phyloP scores from a whole-genome alignment of 768 basidiomycete genomes.

The Mycena vitilis region DNA sequence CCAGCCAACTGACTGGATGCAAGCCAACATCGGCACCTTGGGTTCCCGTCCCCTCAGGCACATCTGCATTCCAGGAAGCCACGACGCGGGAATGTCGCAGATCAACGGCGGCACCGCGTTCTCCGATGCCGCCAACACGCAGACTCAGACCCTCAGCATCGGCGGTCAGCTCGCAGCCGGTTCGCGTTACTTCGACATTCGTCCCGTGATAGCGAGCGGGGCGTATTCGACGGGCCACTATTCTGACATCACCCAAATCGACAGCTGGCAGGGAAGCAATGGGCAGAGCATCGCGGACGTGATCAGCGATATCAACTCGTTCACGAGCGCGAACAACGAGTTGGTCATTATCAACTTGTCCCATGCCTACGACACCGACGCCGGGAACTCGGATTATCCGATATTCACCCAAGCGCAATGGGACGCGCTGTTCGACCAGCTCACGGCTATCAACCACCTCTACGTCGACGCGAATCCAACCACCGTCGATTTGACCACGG shows the following conservation, averaged over 20 bases:
- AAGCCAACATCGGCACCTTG: slow-evolving; percentile 24
- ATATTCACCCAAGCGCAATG: slow-evolving; percentile 27
- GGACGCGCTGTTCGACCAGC: slow-evolving; percentile 16
- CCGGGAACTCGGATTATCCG: slow-evolving; percentile 18
- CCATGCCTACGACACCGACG: slow-evolving; percentile 27
- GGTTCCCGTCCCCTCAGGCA: slow-evolving; percentile 16
- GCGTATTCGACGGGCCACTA: slow-evolving; percentile 17
- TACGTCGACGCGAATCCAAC: slow-evolving; percentile 23
- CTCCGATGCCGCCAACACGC: slow-evolving; percentile 23
- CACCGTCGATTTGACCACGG: slow-evolving; percentile 14
- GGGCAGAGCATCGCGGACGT: slow-evolving; percentile 15
- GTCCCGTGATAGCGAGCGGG: slow-evolving; percentile 18
- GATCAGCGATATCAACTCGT: slow-evolving; percentile 27
- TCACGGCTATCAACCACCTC: slow-evolving; percentile 19
- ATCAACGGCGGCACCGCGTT: slow-evolving; percentile 18
- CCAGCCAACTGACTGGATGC: slow-evolving; percentile 22
- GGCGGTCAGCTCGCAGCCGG: slow-evolving; percentile 18
- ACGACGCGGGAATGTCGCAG: slow-evolving; percentile 24
- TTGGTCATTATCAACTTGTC: slow-evolving; percentile 23
- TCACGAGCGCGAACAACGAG: slow-evolving; percentile 26
- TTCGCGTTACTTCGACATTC: slow-evolving; percentile 25
- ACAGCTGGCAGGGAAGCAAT: slow-evolving; percentile 25
- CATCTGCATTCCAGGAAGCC: slow-evolving; percentile 22
- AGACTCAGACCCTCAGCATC: slow-evolving; percentile 25
- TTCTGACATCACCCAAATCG: slow-evolving; percentile 10